phyloP scores from a whole-genome alignment of 176 grass and related monocot species.

The Secale cereale region DNA sequence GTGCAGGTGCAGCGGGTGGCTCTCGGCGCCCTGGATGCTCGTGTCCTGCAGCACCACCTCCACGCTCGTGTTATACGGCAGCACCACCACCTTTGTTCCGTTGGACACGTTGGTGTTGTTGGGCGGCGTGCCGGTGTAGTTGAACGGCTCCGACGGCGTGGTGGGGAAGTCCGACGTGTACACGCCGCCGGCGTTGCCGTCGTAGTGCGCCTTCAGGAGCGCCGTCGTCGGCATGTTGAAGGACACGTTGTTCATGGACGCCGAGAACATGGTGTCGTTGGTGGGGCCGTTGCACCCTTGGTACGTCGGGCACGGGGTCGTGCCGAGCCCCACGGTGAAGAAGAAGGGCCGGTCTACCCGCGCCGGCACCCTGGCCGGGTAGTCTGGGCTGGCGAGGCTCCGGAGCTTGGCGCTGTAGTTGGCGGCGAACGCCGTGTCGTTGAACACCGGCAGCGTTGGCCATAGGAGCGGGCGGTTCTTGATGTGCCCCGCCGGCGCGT shows the following conservation, averaged over 20 bases:
- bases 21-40: conserved; percentile 62
- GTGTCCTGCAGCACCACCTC: conserved; percentile 82
- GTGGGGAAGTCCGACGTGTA: conserved; percentile 63
- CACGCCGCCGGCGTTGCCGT: conserved; percentile 12
- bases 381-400: conserved; percentile 42
- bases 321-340: conserved; percentile 78
- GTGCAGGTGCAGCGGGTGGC: conserved; percentile 76
- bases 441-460: conserved; percentile 42
- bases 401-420: conserved; percentile 49
- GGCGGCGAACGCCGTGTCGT: conserved; percentile 54
- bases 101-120: conserved; percentile 70
- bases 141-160: conserved; percentile 46
- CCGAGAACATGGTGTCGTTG: conserved; percentile 57
- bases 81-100: conserved; percentile 61
- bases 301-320: conserved; percentile 55
- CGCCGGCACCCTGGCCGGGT: conserved; percentile 47
- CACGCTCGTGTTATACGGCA: conserved; percentile 63
- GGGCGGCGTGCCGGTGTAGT: conserved; percentile 79
- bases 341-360: conserved; percentile 57
- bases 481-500: conserved; percentile 32
- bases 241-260: conserved; percentile 70
- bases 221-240: conserved; percentile 58
- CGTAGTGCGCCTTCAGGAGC: conserved; percentile 63
- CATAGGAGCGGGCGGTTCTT: conserved; percentile 39
- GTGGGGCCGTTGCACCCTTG: conserved; percentile 70